Base-by-base conservation (phyloP, 257 asterid genomes). In the Primulina tabacum region DNA sequence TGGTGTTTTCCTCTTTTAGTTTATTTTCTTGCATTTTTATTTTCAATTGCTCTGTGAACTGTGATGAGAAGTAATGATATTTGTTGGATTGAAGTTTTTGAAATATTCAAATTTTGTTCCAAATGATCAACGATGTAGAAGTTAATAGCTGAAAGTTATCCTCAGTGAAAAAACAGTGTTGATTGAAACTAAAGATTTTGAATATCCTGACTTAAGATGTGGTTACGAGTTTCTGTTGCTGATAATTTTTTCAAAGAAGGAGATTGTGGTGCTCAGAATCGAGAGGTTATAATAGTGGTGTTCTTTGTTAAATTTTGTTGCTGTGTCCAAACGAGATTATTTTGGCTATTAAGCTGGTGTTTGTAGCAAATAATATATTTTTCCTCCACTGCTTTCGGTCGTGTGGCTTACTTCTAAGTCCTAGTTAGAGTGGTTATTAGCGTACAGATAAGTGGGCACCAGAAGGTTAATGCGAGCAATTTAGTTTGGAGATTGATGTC, bases 1-100 rank as follows among this genome's bases (percentile, higher is more conserved):
- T 73, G 63, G 56, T 65, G 53, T 58, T 62, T 18, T 69, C 67
- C 4, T 29, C 65, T 62, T 59, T 43, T 65, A 5, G 35, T 56
- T 26, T 10, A 7, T 32, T 59, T 30, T 67, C 59, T 67, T 32
- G 73, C 30, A 34, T 29, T 60, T 69, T 69, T 9, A 5, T 2
- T 26, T 11, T 6, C 5, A 20, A 21, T 38, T 12, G 16, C 8
- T 35, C 12, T 37, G n/a, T 64, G 17, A 33, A 64, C 37, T n/a
- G n/a, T 64, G 5, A 50, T 8, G 2, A 50, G 57, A 4, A 4
- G 57, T 17, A 50, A 50, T 17, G 16, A 50, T 50, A 50, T 14
- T 17, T 50, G 57, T 50, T 50, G 57, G 21, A 20, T 16, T 50
- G 20, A 20, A 17, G 57, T 50, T 11, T 43, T 43, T 10, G 57